phyloP scores from a whole-genome alignment of 352 stramenopile genomes.

The Albugo laibachii region DNA sequence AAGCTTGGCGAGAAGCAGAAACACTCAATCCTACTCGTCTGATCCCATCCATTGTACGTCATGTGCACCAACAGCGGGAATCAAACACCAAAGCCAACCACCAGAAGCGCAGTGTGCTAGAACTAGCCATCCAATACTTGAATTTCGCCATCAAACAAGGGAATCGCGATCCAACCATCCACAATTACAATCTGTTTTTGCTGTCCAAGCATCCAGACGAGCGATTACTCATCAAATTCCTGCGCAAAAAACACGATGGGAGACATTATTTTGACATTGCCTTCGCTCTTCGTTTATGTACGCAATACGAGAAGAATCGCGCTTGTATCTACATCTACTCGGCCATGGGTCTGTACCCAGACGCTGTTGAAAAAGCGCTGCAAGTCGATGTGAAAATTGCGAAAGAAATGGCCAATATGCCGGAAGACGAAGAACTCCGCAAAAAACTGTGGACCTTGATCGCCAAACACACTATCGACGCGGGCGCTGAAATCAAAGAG shows the following conservation, averaged over 20 bases:
- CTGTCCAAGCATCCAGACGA: conserved; percentile 81
- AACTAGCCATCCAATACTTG: conserved; percentile 84
- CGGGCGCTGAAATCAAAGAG: conserved; percentile 64
- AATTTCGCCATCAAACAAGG: conserved; percentile 86
- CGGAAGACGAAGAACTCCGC: conserved; percentile 68
- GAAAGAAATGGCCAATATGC: conserved; percentile 84
- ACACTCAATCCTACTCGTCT: conserved; percentile 80
- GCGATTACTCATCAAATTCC: conserved; percentile 77
- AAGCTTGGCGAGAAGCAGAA: conserved; percentile 80
- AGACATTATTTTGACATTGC: conserved; percentile 82
- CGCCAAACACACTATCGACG: conserved; percentile 83
- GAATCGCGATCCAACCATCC: conserved; percentile 80
- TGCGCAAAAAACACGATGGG: conserved; percentile 74
- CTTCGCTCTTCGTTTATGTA: conserved; percentile 84
- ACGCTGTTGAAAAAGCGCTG: conserved; percentile 81
- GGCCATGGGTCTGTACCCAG: conserved; percentile 81
- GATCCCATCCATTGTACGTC: conserved; percentile 84
- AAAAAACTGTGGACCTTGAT: conserved; percentile 91
- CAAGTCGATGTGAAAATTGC: conserved; percentile 85
- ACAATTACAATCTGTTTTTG: conserved; percentile 85
- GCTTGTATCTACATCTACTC: conserved; percentile 91
- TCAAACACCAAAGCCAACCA: conserved; percentile 14
- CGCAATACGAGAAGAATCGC: conserved; percentile 81
- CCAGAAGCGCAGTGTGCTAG: conserved; percentile 49
- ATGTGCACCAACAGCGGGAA: conserved; percentile 36